A percentile compares a stretch with the other conserved stretches of the same genome.
Conservation (phyloP, 2,329 filamentous ascomycete species). For the Cercospora beticola region DNA sequence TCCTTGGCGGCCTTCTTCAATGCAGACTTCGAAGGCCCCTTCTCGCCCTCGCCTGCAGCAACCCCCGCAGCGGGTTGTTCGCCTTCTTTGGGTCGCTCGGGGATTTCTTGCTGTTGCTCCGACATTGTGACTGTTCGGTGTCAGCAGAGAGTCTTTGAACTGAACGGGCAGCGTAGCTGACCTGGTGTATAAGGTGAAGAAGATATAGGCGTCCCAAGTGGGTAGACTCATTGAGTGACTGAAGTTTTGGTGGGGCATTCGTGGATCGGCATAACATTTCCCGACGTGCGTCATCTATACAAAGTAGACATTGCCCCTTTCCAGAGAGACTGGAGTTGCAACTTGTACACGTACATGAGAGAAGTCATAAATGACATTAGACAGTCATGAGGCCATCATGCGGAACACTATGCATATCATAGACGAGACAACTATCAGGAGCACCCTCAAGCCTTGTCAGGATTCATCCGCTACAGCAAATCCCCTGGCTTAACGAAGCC, state of each 20-base stretch:
- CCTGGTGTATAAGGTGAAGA: neutral
- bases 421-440: neutral
- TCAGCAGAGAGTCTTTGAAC: neutral
- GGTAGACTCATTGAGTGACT: slow-evolving; percentile 2
- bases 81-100: slow-evolving; percentile 36
- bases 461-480: neutral
- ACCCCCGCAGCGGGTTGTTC: slow-evolving; percentile 18
- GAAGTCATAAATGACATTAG: neutral
- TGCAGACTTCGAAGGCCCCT: slow-evolving; percentile 70
- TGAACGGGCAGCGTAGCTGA: neutral
- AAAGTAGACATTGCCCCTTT: neutral
- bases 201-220: neutral
- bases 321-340: too few relatives aligned
- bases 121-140: neutral
- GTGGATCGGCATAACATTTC: neutral
- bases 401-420: neutral
- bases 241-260: slow-evolving; percentile 3
- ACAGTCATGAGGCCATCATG: neutral
- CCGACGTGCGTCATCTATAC: neutral
- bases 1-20: slow-evolving; percentile 87
- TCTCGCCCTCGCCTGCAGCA: slow-evolving; percentile 38
- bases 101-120: slow-evolving; percentile 23
- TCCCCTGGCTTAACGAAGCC: neutral
- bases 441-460: neutral
- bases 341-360: neutral